A percentile compares a stretch with the other conserved stretches of the same genome.
Evolutionary conservation across 202 grass and related monocot genomes (phyloP).

Genomic region (Miscanthus sacchariflorus): DNA sequence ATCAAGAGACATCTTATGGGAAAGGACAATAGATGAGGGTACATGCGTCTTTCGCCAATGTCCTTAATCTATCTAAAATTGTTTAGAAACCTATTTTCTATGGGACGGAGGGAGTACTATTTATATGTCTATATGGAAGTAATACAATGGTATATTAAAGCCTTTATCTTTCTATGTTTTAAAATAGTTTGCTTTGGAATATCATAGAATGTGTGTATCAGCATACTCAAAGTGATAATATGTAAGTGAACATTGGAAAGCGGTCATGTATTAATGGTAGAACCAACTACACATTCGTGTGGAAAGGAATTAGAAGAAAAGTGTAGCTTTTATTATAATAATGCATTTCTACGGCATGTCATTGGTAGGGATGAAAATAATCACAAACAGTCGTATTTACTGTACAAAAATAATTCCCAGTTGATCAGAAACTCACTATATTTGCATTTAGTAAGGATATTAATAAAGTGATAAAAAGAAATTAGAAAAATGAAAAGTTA

Average conservation of each 20-base stretch:
- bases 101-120: not conserved
- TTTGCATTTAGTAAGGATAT: no score
- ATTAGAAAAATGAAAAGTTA: no score
- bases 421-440: no score
- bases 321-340: not conserved
- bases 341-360: not conserved
- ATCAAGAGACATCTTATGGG: no score
- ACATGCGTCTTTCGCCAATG: no score
- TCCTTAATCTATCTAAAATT: no score
- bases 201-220: not conserved
- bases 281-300: not conserved
- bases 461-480: no score
- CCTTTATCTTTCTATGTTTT: not conserved
- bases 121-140: not conserved
- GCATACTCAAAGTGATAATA: not conserved
- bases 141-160: not conserved
- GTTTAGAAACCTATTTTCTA: no score
- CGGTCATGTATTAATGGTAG: not conserved
- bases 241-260: not conserved
- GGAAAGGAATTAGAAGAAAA: not conserved
- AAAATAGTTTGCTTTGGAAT: not conserved
- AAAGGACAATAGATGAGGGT: no score
- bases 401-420: not conserved
- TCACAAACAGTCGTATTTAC: not conserved
- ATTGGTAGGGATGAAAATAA: not conserved